Evolutionary conservation across 2,329 filamentous ascomycete species (phyloP), one percentile per base, ranked within the genome.

Genomic region (Xylariaceae sp.): DNA sequence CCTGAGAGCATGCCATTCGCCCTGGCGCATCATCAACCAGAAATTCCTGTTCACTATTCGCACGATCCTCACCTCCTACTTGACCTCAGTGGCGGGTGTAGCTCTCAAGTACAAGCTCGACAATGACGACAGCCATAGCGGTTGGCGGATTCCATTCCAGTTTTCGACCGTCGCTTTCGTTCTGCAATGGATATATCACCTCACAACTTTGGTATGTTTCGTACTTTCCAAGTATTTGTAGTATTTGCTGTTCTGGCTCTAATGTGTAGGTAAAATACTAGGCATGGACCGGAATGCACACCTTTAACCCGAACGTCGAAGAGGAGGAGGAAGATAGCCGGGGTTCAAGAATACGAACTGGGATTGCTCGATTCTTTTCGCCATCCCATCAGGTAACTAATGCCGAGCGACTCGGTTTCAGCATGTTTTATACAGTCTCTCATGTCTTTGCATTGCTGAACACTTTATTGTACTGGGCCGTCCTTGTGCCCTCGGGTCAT

Each of bases 211-310:
- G 59, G 78, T 80, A 58, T 62, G 77, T 72, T 29, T 11, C n/a
- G 19, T 2, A 2, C 19, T 39, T 4, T 29, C 12, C 9, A n/a
- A 8, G 6, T 26, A 26, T n/a, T 30, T 29, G 3, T 46, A 8
- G n/a, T 41, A 29, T 41, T 8, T n/a, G 19, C 46, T 9, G 5
- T 34, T 9, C 40, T 43, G 34, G 19, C 19, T 40, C 48, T 59
- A 19, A 59, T 43, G 26, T 3, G 6, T 31, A 9, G 31, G 32
- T 19, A 19, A 19, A 26, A 11, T 50, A 9, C 47, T 52, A 80
- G 77, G 68, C 67, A 31, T 81, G 78, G 78, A 79, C 76, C 0
- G 76, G 75, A 48, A 77, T 77, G 47, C 78, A 81, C 60, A 68
- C 79, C 31, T 74, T 78, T 62, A 74, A 73, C 50, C 76, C 77